Evolutionary conservation across 2,329 filamentous ascomycete genomes (phyloP).

Genomic region (Penicillium vulpinum): DNA sequence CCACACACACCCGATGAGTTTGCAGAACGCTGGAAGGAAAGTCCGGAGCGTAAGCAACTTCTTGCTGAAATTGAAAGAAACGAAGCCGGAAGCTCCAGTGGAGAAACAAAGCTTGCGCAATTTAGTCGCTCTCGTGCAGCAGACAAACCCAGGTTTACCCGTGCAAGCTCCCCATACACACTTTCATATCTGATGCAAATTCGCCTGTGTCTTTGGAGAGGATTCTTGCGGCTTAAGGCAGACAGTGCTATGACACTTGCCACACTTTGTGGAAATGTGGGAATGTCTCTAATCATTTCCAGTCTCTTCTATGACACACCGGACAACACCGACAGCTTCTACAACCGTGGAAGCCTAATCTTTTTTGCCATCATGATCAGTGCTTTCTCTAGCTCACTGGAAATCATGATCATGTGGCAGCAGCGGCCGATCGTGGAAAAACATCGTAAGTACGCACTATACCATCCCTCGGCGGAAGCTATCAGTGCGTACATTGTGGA

Average conservation of each 20-base stretch:
- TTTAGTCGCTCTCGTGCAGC: constrained; percentile 42
- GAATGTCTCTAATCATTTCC: constrained; percentile 73
- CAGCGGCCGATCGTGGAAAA: constrained; percentile 93
- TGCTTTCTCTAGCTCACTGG: constrained; percentile 73
- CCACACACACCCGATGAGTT: constrained; percentile 72
- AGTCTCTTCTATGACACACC: constrained; percentile 76
- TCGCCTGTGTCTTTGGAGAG: constrained; percentile 74
- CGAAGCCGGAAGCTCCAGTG: constrained; percentile 37
- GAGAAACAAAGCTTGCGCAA: constrained; percentile 35
- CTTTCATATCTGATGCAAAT: constrained; percentile 76
- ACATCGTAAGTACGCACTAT: constrained; percentile 79
- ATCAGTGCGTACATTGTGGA: constrained; percentile 82
- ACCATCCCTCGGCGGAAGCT: constrained; percentile 88
- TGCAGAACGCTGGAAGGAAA: constrained; percentile 55
- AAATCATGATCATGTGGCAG: constrained; percentile 80
- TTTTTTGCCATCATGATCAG: constrained; percentile 87
- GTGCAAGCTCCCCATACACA: constrained; percentile 74
- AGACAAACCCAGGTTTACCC: constrained; percentile 46
- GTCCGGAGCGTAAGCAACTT: constrained; percentile 46
- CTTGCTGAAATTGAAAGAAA: constrained; percentile 44
- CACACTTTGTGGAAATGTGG: constrained; percentile 64
- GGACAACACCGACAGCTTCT: constrained; percentile 69
- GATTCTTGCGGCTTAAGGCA: constrained; percentile 70
- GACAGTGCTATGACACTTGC: constrained; percentile 72
- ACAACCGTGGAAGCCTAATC: constrained; percentile 70